Base-by-base conservation (phyloP, 2,329 filamentous ascomycete species). In the Arthrobotrys pseudoclavata region DNA sequence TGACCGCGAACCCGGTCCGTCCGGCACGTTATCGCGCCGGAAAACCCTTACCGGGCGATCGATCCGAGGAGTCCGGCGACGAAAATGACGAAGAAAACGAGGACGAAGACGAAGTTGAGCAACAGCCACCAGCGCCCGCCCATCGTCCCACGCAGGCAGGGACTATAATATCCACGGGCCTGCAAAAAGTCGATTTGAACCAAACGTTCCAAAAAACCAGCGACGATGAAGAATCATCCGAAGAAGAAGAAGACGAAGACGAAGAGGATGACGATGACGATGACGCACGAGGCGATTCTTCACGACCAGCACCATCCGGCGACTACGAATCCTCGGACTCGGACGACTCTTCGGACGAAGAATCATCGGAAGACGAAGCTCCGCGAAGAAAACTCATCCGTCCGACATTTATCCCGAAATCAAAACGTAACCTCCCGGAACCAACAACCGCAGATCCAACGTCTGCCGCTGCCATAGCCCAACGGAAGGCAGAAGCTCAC, bases 1-100 rank as follows among this genome's bases (percentile, higher is more conserved):
- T 98, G 92, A 98, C 95, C 79, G 94, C 94, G 79, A 97, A 97
- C 82, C 94, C 93, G 2, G 85, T 91, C 74, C 90, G 90, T 83
- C 92, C 93, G 24, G 89, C 90, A 80, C 92, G 96, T 71, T 92
- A 97, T 82, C 90, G 94, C 74, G 91, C 95, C 15, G 95, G 96
- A 80, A 98, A 97, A 84, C 86, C 91, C 15, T 85, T 87, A 62
- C 81, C 86, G 42, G 84, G 84, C 13, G 86, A 87, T 69, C 85
- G 86, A 67, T 82, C 82, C 3, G 86, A 85, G 6, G 86, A 85
- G 2, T 85, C 85, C 2, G 86, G 86, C 68, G 86, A 86, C 40
- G 86, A 88, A 50, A 86, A 87, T 1, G 87, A 87, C 24, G 85
- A 86, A 9, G 85, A 87, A 57, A 83, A 85, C 62, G 89, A 92